A percentile compares a stretch with the other conserved stretches of the same genome.
These are phyloP conservation scores for Mortierella antarctica DNA, from an alignment of 192 early-diverging fungal genomes.

Conservation along the genomic window DNA sequence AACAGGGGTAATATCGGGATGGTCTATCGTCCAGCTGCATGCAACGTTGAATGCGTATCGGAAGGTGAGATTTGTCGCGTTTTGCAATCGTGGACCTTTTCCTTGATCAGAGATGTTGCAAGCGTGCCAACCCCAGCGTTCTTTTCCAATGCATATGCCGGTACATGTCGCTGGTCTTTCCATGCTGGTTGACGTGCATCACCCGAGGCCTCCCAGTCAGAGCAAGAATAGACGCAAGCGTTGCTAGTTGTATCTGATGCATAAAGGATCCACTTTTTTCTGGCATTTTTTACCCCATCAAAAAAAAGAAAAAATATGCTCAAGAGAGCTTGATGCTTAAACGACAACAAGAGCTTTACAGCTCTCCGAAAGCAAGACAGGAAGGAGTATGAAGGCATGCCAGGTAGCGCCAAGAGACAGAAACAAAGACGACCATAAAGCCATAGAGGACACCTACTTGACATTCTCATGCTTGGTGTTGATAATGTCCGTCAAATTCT, in stretches of 20 bases:
- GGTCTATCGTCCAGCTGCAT: no score
- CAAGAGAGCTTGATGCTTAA: no score
- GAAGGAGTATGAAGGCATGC: background rate
- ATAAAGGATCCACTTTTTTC: background rate
- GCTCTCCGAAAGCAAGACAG: background rate
- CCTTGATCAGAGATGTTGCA: no score
- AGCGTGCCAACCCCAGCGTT: no score
- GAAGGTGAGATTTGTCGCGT: no score
- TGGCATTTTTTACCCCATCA: slow-evolving; percentile 9
- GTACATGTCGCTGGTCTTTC: no score
- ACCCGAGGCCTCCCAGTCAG: no score
- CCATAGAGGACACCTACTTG: slow-evolving; percentile 57
- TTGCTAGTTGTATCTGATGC: background rate
- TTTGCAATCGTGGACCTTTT: no score
- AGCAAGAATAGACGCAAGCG: background rate
- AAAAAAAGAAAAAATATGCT: slow-evolving; percentile 8
- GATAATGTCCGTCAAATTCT: slow-evolving; percentile 92
- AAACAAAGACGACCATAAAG: background rate
- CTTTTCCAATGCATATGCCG: no score
- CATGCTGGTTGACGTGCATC: no score
- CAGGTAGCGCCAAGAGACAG: background rate
- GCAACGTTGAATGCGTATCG: no score
- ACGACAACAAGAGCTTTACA: background rate
- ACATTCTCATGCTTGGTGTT: slow-evolving; percentile 93
- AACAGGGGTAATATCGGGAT: no score